Evolutionary conservation across 441 rosid genomes (phyloP).

Genomic region (Sinapis alba): DNA sequence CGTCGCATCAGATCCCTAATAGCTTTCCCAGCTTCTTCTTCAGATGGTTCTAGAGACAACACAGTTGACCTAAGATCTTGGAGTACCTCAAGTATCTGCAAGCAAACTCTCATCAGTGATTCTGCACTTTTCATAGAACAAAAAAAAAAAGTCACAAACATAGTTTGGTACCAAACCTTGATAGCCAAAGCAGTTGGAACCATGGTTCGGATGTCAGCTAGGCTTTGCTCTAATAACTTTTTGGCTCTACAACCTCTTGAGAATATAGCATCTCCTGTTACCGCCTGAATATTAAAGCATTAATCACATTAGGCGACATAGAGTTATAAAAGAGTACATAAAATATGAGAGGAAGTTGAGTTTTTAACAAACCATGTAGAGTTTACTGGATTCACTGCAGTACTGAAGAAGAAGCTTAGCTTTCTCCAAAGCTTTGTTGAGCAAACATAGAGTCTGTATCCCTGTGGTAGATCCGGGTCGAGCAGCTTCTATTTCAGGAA

Average conservation of each 20-base stretch:
- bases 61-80: constrained; percentile 62
- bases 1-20: constrained; percentile 54
- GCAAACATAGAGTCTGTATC: neutral
- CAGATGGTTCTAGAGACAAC: constrained; percentile 58
- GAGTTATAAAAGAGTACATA: neutral
- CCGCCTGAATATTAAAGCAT: neutral
- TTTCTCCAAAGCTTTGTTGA: constrained; percentile 5
- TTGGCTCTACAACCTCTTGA: neutral
- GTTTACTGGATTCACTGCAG: neutral
- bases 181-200: neutral
- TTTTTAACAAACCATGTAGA: constrained; percentile 3
- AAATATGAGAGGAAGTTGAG: neutral
- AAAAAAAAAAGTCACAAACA: neutral
- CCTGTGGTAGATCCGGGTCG: neutral
- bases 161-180: neutral
- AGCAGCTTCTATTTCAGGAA: constrained; percentile 1
- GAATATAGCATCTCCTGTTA: neutral
- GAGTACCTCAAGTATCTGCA: constrained; percentile 68
- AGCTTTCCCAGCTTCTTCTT: constrained; percentile 72
- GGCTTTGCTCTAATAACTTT: neutral
- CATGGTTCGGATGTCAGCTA: neutral
- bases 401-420: neutral
- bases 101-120: neutral
- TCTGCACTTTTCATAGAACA: neutral
- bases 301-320: neutral